phyloP scores from a whole-genome alignment of 1,284 basidiomycete genomes.

The Boletus mariae region DNA sequence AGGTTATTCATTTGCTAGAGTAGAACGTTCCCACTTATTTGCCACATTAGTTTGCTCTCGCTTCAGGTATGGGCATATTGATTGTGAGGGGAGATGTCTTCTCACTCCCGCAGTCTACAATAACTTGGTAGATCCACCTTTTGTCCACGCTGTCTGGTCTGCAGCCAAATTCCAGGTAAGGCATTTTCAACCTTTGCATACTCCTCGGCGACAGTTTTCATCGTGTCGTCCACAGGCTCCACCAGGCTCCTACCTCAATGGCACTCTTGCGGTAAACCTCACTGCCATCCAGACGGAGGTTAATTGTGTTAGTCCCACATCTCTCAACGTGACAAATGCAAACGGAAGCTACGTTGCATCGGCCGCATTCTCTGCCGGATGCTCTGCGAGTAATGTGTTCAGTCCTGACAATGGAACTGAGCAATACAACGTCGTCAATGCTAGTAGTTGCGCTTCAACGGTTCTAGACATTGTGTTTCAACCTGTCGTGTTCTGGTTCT shows the following conservation, averaged over 20 bases:
- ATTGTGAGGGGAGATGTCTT: constrained; percentile 2
- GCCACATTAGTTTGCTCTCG: constrained; percentile 38
- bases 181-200: background rate
- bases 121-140: constrained; percentile 49
- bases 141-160: constrained; percentile 47
- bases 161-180: constrained; percentile 47
- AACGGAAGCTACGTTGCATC: constrained; percentile 34
- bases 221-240: constrained; percentile 32
- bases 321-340: constrained; percentile 25
- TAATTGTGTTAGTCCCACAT: constrained; percentile 44
- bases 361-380: constrained; percentile 44
- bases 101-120: constrained; percentile 41
- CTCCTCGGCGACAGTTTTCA: background rate
- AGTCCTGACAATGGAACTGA: constrained; percentile 36
- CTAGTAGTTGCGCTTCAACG: constrained; percentile 37
- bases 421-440: constrained; percentile 47
- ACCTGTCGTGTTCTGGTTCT: constrained; percentile 66
- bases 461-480: constrained; percentile 38
- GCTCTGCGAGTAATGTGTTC: constrained; percentile 38
- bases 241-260: constrained; percentile 42
- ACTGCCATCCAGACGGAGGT: constrained; percentile 47
- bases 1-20: constrained; percentile 18
- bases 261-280: constrained; percentile 49
- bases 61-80: constrained; percentile 33
- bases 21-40: background rate